Evolutionary conservation across 2,329 filamentous ascomycete genomes (phyloP).

Genomic region (Neospermospora avenae): DNA sequence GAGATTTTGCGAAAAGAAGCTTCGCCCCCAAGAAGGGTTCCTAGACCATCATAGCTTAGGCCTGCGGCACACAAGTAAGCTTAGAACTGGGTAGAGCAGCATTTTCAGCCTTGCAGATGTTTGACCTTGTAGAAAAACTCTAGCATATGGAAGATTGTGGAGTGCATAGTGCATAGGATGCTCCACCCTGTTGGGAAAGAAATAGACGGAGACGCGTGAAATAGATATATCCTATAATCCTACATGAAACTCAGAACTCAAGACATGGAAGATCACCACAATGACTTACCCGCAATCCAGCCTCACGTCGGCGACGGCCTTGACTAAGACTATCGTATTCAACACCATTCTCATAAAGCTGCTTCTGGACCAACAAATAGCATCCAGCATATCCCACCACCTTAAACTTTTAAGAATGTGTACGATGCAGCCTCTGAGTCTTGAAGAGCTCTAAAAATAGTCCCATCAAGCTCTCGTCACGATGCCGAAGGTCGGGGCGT

Average conservation of each 20-base stretch:
- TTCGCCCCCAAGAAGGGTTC: neutral
- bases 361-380: neutral
- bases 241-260: neutral
- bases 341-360: neutral
- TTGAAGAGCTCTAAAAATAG: slow-evolving; percentile 1
- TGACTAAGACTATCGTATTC: neutral
- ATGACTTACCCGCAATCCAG: neutral
- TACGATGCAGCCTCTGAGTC: neutral
- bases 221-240: no score
- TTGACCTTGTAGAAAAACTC: neutral
- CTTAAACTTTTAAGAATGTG: neutral
- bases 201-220: no score
- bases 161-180: neutral
- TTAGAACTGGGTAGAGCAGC: neutral
- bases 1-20: neutral
- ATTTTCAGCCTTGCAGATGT: slow-evolving; percentile 1
- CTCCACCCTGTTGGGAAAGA: neutral
- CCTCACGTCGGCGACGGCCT: neutral
- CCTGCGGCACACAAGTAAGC: neutral
- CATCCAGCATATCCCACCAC: neutral
- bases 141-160: neutral
- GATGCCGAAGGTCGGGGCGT: neutral
- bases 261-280: neutral
- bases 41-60: neutral
- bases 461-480: neutral